Evolutionary conservation across 2,329 filamentous ascomycete genomes (phyloP), one percentile per base, ranked within the genome.

Genomic region (Phaeosphaeria sp.): DNA sequence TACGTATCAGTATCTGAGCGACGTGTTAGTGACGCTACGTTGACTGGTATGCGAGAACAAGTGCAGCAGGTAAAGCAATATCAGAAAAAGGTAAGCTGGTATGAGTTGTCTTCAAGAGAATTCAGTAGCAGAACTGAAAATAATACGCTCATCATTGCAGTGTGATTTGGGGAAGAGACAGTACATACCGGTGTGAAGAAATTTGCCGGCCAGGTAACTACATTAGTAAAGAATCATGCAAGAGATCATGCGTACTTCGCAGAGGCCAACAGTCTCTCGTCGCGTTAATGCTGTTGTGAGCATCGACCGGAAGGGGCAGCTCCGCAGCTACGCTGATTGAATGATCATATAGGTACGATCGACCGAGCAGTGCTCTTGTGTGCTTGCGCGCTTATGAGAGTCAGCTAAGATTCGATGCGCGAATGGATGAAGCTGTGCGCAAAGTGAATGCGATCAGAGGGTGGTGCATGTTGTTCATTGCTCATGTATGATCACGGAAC

Each of bases 91-190:
- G 83, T 85, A 85, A 83, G 82, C 71, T 55, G 78, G 82, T 84
- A 83, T 81, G 79, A 79, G 71, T 80, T 84, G 75, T 85, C 84
- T 82, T 84, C 84, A 85, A 83, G 72, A 67, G 57, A 72, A 75
- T 84, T 85, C 84, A 85, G 84, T 84, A 86, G 84, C 84, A 86
- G 84, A 86, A 86, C 84, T 86, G 84, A 82, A 81, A 79, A 81
- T 77, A 77, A 77, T 71, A 72, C 69, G 67, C 62, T 72, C 74
- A 77, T 77, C 74, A 77, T 73, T 66, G 59, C 69, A 65, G 50
- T 18, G 20, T 33, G 55, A 41, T 9, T 21, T 39, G 22, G 42
- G 20, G 36, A 33, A 22, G 10, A 46, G 22, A 20, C 22, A 9
- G 1, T 11, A 64, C 69, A 70, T 69, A 72, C 66, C 46, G 50